Evolutionary conservation across 257 asterid species (phyloP).

Genomic region (Solanum lycopersicoides): DNA sequence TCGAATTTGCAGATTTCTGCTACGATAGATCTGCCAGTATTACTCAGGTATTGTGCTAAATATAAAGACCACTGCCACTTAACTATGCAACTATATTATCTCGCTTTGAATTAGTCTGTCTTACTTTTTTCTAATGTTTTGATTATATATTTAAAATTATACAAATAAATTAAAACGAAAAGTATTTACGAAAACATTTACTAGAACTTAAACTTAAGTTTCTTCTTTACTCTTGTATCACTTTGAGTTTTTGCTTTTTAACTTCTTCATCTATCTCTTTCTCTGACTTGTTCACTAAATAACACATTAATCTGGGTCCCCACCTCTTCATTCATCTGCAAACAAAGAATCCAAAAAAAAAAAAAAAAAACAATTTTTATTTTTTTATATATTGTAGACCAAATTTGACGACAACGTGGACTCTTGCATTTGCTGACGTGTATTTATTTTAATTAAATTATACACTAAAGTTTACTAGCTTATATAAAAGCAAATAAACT

Average conservation of each 20-base stretch:
- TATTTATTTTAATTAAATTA: conserved; percentile 18
- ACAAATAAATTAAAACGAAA: not conserved
- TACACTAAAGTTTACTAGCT: conserved; percentile 1
- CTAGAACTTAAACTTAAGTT: not conserved
- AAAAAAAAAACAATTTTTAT: not conserved
- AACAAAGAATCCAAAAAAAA: conserved; percentile 3
- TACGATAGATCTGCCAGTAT: not conserved
- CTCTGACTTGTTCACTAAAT: not conserved
- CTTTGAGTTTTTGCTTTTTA: not conserved
- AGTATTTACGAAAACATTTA: rapidly evolving
- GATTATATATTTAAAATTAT: too few species aligned
- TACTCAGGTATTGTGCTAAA: not conserved
- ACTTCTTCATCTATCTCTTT: not conserved
- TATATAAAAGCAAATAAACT: conserved; percentile 25
- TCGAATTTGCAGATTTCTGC: not conserved
- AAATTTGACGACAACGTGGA: conserved; percentile 40
- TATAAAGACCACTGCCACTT: not conserved
- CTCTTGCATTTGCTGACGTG: conserved; percentile 32
- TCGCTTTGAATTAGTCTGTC: too few species aligned
- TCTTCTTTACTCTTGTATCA: not conserved
- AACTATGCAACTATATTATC: not conserved
- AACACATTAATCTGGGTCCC: not conserved
- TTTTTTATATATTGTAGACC: not conserved
- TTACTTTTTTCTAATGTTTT: too few species aligned
- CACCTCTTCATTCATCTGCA: not conserved